Evolutionary conservation across 2,329 filamentous ascomycete species (phyloP).

Genomic region (Clonostachys rosea): DNA sequence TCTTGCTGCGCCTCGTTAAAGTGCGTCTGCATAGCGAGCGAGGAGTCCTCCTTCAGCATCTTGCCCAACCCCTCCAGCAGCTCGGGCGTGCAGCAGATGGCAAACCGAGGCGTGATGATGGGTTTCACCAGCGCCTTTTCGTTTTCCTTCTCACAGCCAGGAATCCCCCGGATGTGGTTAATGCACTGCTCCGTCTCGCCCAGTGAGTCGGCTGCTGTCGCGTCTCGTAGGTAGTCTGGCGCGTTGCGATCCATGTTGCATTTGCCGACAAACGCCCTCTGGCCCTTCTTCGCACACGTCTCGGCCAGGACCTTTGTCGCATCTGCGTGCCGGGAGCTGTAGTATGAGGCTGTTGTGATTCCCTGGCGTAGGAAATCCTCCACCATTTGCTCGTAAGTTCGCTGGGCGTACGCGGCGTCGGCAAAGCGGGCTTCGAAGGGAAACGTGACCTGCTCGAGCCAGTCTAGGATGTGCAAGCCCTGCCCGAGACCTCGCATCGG

Average conservation of each 20-base stretch:
- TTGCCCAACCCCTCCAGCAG: slow-evolving; percentile 60
- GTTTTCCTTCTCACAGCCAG: slow-evolving; percentile 29
- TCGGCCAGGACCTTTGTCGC: slow-evolving; percentile 55
- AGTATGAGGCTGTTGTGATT: slow-evolving; percentile 58
- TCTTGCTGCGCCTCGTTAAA: slow-evolving; percentile 63
- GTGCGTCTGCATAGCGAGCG: slow-evolving; percentile 58
- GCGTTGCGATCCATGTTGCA: slow-evolving; percentile 57
- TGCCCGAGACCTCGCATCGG: slow-evolving; percentile 42
- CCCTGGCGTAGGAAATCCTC: slow-evolving; percentile 56
- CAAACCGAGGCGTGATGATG: slow-evolving; percentile 76
- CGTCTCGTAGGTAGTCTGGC: slow-evolving; percentile 49
- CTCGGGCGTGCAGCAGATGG: slow-evolving; percentile 53
- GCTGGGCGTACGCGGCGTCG: slow-evolving; percentile 45
- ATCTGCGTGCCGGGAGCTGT: slow-evolving; percentile 48
- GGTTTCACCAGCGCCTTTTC: slow-evolving; percentile 35
- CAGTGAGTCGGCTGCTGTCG: slow-evolving; percentile 38
- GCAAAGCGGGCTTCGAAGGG: slow-evolving; percentile 57
- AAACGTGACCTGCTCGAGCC: slow-evolving; percentile 61
- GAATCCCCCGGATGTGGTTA: slow-evolving; percentile 26
- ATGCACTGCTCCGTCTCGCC: slow-evolving; percentile 44
- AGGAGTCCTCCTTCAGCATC: slow-evolving; percentile 25
- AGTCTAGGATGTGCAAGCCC: slow-evolving; percentile 52
- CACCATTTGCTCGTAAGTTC: slow-evolving; percentile 47
- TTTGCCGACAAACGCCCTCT: slow-evolving; percentile 57
- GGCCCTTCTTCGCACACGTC: slow-evolving; percentile 44